These are phyloP conservation scores for Nepenthes gracilis DNA, from an alignment of 148 eudicot species.

Conservation along the genomic window DNA sequence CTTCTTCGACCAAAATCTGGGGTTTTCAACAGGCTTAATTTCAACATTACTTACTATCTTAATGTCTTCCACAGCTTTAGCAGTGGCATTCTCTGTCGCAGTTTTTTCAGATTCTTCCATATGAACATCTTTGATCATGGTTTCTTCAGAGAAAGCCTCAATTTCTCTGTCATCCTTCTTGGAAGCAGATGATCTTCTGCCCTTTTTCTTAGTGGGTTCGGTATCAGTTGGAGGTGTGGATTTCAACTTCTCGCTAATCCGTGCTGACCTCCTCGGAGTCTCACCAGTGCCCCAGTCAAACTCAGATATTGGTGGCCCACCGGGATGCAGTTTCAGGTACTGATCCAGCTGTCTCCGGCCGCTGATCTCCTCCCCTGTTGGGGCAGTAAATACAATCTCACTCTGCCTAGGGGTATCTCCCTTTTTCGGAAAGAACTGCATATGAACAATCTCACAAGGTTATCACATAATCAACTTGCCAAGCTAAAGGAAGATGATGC, in stretches of 20 bases:
- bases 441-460: constrained; percentile 2
- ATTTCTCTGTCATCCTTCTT: constrained; percentile 23
- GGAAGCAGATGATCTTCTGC: constrained; percentile 29
- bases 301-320: constrained; percentile 53
- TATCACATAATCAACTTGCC: too few species aligned
- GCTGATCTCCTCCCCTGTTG: constrained; percentile 82
- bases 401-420: constrained; percentile 62
- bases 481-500: too few species aligned
- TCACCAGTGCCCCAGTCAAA: constrained; percentile 52
- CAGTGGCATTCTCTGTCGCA: constrained; percentile 11
- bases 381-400: constrained; percentile 64
- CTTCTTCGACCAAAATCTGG: constrained; percentile 10
- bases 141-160: constrained; percentile 16
- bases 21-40: constrained; percentile 10
- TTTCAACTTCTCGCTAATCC: constrained; percentile 68
- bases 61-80: constrained; percentile 10
- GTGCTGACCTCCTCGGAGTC: constrained; percentile 44
- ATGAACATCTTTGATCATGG: constrained; percentile 16
- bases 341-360: constrained; percentile 58
- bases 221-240: constrained; percentile 31
- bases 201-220: constrained; percentile 45
- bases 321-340: constrained; percentile 80
- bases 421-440: constrained; percentile 65
- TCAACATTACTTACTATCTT: constrained; percentile 5
- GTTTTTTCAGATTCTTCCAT: constrained; percentile 21